phyloP scores from a whole-genome alignment of 106 monocot genomes.

The Iris macrosiphon region DNA sequence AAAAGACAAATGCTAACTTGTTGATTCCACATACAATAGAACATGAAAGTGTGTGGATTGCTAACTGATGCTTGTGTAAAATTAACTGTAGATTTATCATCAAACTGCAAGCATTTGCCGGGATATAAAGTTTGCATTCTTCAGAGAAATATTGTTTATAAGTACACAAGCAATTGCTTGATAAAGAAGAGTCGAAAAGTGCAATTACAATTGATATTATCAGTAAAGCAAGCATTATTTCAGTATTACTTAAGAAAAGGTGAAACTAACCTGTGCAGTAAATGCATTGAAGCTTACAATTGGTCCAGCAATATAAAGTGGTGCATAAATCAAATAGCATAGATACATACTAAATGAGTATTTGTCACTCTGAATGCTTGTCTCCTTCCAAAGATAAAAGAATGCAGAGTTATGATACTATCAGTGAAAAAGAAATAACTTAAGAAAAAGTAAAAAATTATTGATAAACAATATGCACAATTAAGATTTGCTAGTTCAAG shows the following conservation, averaged over 20 bases:
- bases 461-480: not conserved
- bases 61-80: too few species aligned
- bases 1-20: too few species aligned
- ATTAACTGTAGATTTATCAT: too few species aligned
- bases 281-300: constrained; percentile 95
- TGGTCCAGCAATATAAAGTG: constrained; percentile 95
- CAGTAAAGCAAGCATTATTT: not conserved
- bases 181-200: too few species aligned
- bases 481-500: too few species aligned
- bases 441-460: constrained; percentile 4
- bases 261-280: constrained; percentile 65
- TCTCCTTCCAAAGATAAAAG: constrained; percentile 54
- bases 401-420: not conserved
- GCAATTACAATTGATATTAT: not conserved
- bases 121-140: too few species aligned
- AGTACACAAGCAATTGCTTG: too few species aligned
- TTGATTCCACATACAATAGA: too few species aligned
- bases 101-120: too few species aligned
- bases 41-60: too few species aligned
- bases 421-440: not conserved
- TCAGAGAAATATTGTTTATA: too few species aligned
- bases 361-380: constrained; percentile 25
- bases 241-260: not conserved
- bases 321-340: constrained; percentile 90
- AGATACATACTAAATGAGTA: constrained; percentile 73